phyloP scores from a whole-genome alignment of 768 basidiomycete species.

The Amanita thiersii region DNA sequence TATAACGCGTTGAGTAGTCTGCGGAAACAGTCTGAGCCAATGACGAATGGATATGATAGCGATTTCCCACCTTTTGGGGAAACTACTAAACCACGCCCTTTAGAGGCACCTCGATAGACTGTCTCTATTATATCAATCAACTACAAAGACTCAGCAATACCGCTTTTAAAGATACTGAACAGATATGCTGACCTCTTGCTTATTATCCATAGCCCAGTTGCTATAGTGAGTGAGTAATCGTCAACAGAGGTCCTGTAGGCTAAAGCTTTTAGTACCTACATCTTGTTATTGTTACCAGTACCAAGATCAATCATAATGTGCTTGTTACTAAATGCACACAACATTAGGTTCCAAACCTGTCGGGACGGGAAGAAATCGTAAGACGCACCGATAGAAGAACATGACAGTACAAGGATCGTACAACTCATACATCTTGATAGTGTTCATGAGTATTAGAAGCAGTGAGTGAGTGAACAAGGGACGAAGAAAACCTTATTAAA shows the following conservation, averaged over 20 bases:
- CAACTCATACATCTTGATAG: conserved; percentile 88
- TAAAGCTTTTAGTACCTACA: too few species aligned
- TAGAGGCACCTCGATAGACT: conserved; percentile 95
- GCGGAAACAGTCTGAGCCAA: not conserved
- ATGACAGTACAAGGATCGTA: conserved; percentile 97
- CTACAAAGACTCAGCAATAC: conserved; percentile 27
- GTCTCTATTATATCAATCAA: conserved; percentile 98
- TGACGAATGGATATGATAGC: not conserved
- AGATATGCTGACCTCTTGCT: conserved; percentile 71
- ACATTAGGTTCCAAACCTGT: conserved; percentile 2
- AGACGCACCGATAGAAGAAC: conserved; percentile 91
- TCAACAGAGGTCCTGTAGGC: too few species aligned
- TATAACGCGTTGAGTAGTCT: conserved; percentile 40
- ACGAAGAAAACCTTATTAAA: conserved; percentile 94
- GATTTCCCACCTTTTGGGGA: conserved; percentile 76
- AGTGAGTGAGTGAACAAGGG: too few species aligned
- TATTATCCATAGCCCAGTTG: conserved; percentile 99
- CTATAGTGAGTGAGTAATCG: conserved; percentile 34
- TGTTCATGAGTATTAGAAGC: too few species aligned
- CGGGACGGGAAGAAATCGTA: not conserved
- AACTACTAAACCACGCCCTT: conserved; percentile 95
- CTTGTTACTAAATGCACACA: conserved; percentile 60
- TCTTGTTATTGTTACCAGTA: conserved; percentile 99
- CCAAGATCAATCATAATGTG: conserved; percentile 99
- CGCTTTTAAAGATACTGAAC: not conserved